These are phyloP conservation scores for Xylariaceae sp. DNA, from an alignment of 2,329 filamentous ascomycete species.

Conservation along the genomic window DNA sequence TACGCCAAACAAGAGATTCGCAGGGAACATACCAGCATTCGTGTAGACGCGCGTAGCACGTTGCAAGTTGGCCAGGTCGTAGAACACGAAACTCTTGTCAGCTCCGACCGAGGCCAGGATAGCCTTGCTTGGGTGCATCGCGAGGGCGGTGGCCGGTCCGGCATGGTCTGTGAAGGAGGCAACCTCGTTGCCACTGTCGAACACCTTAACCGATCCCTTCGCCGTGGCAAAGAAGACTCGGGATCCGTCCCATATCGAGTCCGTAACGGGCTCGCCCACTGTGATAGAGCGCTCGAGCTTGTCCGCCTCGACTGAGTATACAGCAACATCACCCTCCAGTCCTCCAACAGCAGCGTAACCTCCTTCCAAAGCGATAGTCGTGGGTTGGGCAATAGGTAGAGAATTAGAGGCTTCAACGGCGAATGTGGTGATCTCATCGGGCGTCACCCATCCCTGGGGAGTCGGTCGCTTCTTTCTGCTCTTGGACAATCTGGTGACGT, in stretches of 20 bases:
- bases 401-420: conserved; percentile 42
- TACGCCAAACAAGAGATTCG: conserved; percentile 17
- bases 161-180: conserved; percentile 75
- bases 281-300: conserved; percentile 63
- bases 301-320: conserved; percentile 68
- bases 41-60: conserved; percentile 74
- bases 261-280: conserved; percentile 63
- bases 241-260: conserved; percentile 57
- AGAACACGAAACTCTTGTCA: conserved; percentile 90
- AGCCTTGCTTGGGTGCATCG: conserved; percentile 75
- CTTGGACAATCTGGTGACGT: conserved; percentile 64
- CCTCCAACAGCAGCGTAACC: conserved; percentile 70
- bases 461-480: conserved; percentile 84
- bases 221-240: conserved; percentile 69
- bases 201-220: conserved; percentile 74
- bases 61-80: conserved; percentile 65
- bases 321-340: conserved; percentile 64
- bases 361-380: conserved; percentile 48
- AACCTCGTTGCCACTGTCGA: conserved; percentile 63
- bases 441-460: conserved; percentile 77
- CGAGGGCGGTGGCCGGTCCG: conserved; percentile 70
- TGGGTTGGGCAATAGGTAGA: conserved; percentile 44
- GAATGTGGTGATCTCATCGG: conserved; percentile 59
- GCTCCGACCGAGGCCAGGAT: conserved; percentile 81
- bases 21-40: conserved; percentile 60